Base-by-base conservation (phyloP, 805 yeast genomes). In the Diddensiella santjacobensis region DNA sequence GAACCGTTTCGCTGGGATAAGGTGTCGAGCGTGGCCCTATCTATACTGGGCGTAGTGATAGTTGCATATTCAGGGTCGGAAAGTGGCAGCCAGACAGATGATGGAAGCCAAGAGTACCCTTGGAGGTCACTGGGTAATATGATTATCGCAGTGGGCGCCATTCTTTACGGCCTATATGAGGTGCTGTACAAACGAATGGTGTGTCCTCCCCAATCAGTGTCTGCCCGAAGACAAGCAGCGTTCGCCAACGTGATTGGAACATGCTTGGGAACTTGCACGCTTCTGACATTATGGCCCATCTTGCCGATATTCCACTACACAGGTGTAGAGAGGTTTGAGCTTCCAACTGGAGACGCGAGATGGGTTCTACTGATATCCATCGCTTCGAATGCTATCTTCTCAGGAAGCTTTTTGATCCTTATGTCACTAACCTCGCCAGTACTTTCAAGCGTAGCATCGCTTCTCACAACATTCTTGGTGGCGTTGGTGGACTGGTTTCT, bases 391-490 rank as follows among this genome's bases (percentile, higher is more conserved):
- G 68, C 86, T 54, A 56, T 77, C 1, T 87, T 85, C 63, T 81
- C 87, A 31, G 82, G 84, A 4, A 71, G 84, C 26, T 87, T 88
- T 56, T 71, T 87, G 50, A 75, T 88, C 1, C 68, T 87, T 54
- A 85, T 87, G 85, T 82, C 95, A 0, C 73, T 87, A 48, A 87
- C 96, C 0, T 81, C 86, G 2, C 96, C 96, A 0, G 95, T 88
- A 1, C 69, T 88, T 38, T 84, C 93, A 1, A 64, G 72, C n/a
- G 80, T 77, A 4, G 74, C 83, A 29, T 78, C 88, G 0, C 68
- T 87, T 49, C 72, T 87, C 42, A 86, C 96, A 0, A 88, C 89
- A 18, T 74, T 87, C 53, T 64, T 87, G 45, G 93, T 88, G 39
- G 95, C 96, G 0, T 44, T 85, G 1, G 80, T 80, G 18, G 96